phyloP scores from a whole-genome alignment of 352 stramenopile species.

The Pythium aquatile region DNA sequence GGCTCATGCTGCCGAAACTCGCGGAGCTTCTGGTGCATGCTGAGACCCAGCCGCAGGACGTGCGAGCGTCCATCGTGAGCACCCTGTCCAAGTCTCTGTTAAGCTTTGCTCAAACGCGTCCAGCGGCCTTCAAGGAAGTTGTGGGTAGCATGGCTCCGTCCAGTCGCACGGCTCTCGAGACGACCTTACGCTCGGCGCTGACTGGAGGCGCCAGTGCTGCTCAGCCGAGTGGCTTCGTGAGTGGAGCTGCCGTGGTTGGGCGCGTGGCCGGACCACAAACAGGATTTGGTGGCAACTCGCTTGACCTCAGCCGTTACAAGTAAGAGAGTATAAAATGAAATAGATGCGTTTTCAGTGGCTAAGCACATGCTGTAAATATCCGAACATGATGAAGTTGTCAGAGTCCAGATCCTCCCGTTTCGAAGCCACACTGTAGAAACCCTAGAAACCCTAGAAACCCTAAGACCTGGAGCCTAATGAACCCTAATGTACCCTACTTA shows the following conservation, averaged over 20 bases:
- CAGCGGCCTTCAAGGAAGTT: constrained; percentile 26
- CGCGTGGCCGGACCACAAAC: neutral
- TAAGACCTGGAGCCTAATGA: neutral
- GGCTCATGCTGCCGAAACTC: constrained; percentile 58
- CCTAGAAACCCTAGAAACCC: neutral
- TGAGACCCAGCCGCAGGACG: constrained; percentile 2
- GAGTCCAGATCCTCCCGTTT: too few species aligned
- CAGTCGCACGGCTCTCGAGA: constrained; percentile 22
- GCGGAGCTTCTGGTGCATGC: constrained; percentile 29
- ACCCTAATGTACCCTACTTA: neutral
- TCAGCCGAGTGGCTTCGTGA: neutral
- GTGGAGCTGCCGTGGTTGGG: neutral
- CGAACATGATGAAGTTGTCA: too few species aligned
- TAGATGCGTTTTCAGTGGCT: neutral
- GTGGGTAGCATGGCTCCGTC: constrained; percentile 22
- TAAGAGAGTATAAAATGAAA: neutral
- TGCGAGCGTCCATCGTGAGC: neutral
- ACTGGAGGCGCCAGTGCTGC: neutral
- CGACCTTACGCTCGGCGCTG: constrained; percentile 19
- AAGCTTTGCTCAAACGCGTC: constrained; percentile 26
- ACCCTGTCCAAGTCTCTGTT: constrained; percentile 20
- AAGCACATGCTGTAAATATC: neutral
- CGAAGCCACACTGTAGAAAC: neutral
- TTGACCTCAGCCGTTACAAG: constrained; percentile 32
- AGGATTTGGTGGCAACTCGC: constrained; percentile 7